These are phyloP conservation scores for Trypanosoma mega DNA, from an alignment of 208 protist species.

Conservation along the genomic window DNA sequence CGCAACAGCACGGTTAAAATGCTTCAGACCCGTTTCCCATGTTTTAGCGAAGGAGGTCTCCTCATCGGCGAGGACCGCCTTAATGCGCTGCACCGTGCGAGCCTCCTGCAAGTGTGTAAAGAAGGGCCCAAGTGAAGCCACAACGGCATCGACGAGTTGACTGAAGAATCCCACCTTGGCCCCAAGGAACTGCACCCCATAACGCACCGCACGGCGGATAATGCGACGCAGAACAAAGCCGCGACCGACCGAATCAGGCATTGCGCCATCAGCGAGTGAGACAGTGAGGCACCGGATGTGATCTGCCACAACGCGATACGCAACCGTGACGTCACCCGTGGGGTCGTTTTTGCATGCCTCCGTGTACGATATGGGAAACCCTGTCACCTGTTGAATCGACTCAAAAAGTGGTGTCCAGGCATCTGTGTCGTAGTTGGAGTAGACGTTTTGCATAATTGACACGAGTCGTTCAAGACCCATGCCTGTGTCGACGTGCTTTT, in stretches of 20 bases:
- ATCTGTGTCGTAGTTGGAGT: slow-evolving; percentile 99
- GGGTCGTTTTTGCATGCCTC: slow-evolving; percentile 68
- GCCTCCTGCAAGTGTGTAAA: slow-evolving; percentile 94
- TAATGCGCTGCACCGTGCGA: slow-evolving; percentile 80
- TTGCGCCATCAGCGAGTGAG: slow-evolving; percentile 96
- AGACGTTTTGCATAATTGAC: slow-evolving; percentile 96
- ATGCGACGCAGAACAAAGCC: slow-evolving; percentile 98
- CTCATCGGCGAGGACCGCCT: slow-evolving; percentile 93
- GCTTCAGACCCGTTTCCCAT: slow-evolving; percentile 93
- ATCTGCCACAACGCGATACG: slow-evolving; percentile 99
- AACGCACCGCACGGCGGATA: slow-evolving; percentile 96
- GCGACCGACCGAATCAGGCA: slow-evolving; percentile 93
- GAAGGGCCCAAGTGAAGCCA: slow-evolving; percentile 85
- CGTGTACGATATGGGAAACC: slow-evolving; percentile 83
- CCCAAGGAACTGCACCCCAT: slow-evolving; percentile 94
- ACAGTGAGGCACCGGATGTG: slow-evolving; percentile 98
- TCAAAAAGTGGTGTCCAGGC: slow-evolving; percentile 97
- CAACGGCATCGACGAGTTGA: slow-evolving; percentile 91
- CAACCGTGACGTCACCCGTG: slow-evolving; percentile 92
- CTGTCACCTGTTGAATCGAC: slow-evolving; percentile 94
- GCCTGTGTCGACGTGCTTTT: slow-evolving; percentile 97
- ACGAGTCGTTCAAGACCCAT: slow-evolving; percentile 98
- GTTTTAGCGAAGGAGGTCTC: slow-evolving; percentile 96
- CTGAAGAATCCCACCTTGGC: slow-evolving; percentile 94
- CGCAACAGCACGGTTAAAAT: slow-evolving; percentile 87